Conservation (phyloP, 2,329 filamentous ascomycete species). For the Dactylellina haptotyla region DNA sequence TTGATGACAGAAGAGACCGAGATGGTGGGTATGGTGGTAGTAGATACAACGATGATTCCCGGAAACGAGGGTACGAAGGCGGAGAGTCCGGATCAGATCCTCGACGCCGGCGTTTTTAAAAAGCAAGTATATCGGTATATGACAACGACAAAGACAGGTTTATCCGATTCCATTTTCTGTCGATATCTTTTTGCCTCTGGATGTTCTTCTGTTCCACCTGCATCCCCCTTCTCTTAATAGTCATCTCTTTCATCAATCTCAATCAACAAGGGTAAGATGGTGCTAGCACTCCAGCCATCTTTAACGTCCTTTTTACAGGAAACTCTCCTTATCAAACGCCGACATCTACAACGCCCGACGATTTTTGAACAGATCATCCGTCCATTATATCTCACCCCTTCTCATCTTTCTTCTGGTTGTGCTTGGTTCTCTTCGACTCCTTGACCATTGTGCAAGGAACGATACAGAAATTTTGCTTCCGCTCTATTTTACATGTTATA, state of each 20-base stretch:
- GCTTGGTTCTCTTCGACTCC: constrained; percentile 42
- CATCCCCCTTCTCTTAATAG: constrained; percentile 18
- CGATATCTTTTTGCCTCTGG: constrained; percentile 16
- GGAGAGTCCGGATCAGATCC: constrained; percentile 51
- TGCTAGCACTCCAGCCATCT: constrained; percentile 54
- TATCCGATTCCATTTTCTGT: constrained; percentile 7
- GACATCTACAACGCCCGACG: background rate
- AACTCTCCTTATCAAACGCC: background rate
- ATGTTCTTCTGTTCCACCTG: background rate
- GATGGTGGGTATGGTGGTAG: constrained; percentile 47
- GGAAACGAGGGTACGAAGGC: constrained; percentile 54
- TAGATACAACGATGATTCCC: constrained; percentile 52
- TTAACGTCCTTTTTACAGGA: constrained; percentile 49
- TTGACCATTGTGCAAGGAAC: constrained; percentile 53
- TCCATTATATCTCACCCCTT: constrained; percentile 30
- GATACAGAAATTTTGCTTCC: constrained; percentile 13
- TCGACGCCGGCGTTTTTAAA: constrained; percentile 49
- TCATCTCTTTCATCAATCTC: constrained; percentile 8
- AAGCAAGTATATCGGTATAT: constrained; percentile 27
- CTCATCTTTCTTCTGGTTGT: background rate
- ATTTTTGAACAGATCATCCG: constrained; percentile 7
- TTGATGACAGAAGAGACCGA: constrained; percentile 54
- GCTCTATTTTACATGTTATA: constrained; percentile 19
- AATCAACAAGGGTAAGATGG: constrained; percentile 51
- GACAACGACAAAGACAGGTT: background rate